Evolutionary conservation across 1,139 yeast species (phyloP).

Genomic region (Geotrichum cucujoidarum): DNA sequence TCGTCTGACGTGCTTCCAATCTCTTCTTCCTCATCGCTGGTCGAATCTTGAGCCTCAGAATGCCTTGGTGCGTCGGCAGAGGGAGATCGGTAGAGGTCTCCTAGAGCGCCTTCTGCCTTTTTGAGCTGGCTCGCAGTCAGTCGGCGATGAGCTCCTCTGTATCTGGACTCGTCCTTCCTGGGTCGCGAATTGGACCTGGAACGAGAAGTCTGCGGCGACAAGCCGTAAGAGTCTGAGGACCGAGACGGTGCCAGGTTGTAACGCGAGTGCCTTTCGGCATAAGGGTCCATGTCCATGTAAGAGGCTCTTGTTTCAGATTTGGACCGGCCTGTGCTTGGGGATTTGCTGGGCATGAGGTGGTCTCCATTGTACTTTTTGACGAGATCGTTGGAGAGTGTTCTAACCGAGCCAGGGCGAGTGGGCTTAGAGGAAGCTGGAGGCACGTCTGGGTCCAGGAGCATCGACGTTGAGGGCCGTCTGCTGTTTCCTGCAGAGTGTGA

Average conservation of each 20-base stretch:
- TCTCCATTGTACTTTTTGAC: not conserved
- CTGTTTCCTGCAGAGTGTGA: slow-evolving; percentile 11
- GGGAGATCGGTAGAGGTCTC: slow-evolving; percentile 21
- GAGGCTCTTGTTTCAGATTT: not conserved
- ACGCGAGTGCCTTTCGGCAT: not conserved
- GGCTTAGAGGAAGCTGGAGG: slow-evolving; percentile 6
- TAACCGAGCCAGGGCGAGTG: not conserved
- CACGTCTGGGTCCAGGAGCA: slow-evolving; percentile 9
- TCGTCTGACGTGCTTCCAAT: slow-evolving; percentile 33
- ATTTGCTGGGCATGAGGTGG: not conserved
- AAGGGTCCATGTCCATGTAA: not conserved
- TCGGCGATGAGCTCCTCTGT: slow-evolving; percentile 26
- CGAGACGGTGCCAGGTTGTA: slow-evolving; percentile 17
- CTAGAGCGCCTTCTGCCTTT: slow-evolving; percentile 29
- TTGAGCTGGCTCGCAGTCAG: slow-evolving; percentile 26
- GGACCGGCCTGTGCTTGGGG: not conserved
- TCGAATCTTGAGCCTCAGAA: slow-evolving; percentile 21
- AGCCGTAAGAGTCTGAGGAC: slow-evolving; percentile 20
- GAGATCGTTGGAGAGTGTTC: not conserved
- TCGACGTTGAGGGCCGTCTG: slow-evolving; percentile 10
- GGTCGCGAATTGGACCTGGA: slow-evolving; percentile 17
- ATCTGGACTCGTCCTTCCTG: slow-evolving; percentile 22
- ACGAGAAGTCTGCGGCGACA: slow-evolving; percentile 17
- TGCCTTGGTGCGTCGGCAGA: slow-evolving; percentile 19
- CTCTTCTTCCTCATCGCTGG: slow-evolving; percentile 23